Base-by-base conservation (phyloP, 257 asterid species). In the Plantago elongata region DNA sequence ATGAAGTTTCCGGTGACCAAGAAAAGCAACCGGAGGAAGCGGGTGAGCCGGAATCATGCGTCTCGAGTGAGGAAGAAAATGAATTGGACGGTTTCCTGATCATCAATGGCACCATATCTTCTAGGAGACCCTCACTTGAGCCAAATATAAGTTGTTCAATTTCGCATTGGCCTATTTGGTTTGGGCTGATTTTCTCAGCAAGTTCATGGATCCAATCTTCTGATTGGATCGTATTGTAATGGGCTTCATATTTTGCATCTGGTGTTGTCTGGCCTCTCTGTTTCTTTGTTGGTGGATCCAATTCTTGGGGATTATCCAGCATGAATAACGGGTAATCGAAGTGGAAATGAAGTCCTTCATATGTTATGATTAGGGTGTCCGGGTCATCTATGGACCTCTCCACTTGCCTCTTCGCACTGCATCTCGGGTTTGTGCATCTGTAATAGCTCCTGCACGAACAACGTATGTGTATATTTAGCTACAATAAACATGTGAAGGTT, bases 331-430 rank as follows among this genome's bases (percentile, higher is more conserved):
- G 96, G 73, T 70, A 89, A 48, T 87, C 83, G 45, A 77, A 89
- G 62, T 92, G 97, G 69, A 92, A 93, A 72, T 92, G 99, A 16
- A 92, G 79, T n/a, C 99, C 97, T 72, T 92, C 99, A 43, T 92
- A 92, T 45, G 97, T 89, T 45, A 89, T 78, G 47, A 86, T 71
- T 15, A 81, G 69, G 14, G 80, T 76, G 34, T 87, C 95, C 8
- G 89, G 84, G 43, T 92, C 97, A 8, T 87, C 89, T 7, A 72
- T 78, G 59, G 86, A 83, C 64, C 86, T 73, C 60, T 89, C 99
- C 68, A 92, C 95, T 47, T 87, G 96, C 68, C 87, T 92, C 63
- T 92, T 92, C 0, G 97, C 99, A 22, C 78, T 81, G 69, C 99
- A 92, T 62, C 83, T 84, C 7, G 95, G 89, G 50, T 83, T 92